phyloP scores from a whole-genome alignment of 2,329 filamentous ascomycete species.

The Sporothrix pseudoabietina region DNA sequence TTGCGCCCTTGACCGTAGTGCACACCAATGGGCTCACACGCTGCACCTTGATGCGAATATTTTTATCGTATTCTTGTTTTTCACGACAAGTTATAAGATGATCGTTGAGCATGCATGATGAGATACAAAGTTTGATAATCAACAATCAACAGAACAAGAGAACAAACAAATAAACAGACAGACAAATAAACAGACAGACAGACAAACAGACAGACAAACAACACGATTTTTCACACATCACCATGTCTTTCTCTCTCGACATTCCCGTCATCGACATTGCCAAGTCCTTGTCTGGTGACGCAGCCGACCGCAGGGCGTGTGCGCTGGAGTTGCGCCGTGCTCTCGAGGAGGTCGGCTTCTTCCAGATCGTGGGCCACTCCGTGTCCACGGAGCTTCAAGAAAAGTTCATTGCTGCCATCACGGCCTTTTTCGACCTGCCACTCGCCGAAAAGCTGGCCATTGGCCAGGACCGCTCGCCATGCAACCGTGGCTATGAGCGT shows the following conservation, averaged over 20 bases:
- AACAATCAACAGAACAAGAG: neutral
- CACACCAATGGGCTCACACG: too few species aligned
- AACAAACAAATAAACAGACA: neutral
- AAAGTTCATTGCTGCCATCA: slow-evolving; percentile 37
- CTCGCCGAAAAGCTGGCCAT: slow-evolving; percentile 37
- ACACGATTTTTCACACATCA: neutral
- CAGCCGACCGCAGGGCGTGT: slow-evolving; percentile 32
- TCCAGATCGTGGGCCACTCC: slow-evolving; percentile 43
- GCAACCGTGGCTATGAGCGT: slow-evolving; percentile 39
- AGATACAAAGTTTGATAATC: neutral
- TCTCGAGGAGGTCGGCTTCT: slow-evolving; percentile 39
- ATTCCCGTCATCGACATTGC: slow-evolving; percentile 41
- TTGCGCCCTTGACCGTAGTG: neutral
- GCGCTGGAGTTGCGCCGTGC: slow-evolving; percentile 31
- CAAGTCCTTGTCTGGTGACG: slow-evolving; percentile 35
- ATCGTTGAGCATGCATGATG: neutral
- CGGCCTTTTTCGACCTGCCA: slow-evolving; percentile 41
- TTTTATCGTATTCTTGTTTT: neutral
- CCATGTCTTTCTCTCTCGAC: slow-evolving; percentile 24
- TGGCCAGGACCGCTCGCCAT: slow-evolving; percentile 34
- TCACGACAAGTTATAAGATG: slow-evolving; percentile 4
- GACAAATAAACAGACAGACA: neutral
- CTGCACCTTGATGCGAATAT: neutral
- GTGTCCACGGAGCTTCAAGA: slow-evolving; percentile 38
- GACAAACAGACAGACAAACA: neutral